A percentile compares a stretch with the other conserved stretches of the same genome.
These are phyloP conservation scores for Hymenoscyphus occultus DNA, from an alignment of 2,329 filamentous ascomycete species.

Conservation along the genomic window DNA sequence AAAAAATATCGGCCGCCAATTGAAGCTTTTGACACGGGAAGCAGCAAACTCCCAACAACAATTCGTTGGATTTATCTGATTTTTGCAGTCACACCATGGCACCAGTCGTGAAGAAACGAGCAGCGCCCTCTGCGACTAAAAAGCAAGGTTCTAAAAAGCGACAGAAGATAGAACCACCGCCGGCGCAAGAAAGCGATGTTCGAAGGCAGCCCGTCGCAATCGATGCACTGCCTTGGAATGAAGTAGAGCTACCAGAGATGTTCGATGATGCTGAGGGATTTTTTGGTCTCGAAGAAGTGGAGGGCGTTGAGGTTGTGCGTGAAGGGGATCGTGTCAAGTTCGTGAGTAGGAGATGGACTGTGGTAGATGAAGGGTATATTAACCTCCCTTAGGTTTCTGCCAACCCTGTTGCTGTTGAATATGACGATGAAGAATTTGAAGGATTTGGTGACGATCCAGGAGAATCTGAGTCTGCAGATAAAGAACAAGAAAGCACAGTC, in stretches of 20 bases:
- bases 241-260: constrained; percentile 67
- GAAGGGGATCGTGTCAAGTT: constrained; percentile 59
- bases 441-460: constrained; percentile 55
- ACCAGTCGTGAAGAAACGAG: constrained; percentile 32
- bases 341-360: constrained; percentile 38
- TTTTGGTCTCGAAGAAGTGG: constrained; percentile 85
- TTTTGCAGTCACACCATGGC: constrained; percentile 25
- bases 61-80: neutral
- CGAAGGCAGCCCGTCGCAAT: constrained; percentile 44
- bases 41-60: neutral
- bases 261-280: constrained; percentile 92
- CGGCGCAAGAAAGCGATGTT: constrained; percentile 10
- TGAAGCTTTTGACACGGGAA: neutral
- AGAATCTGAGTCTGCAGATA: constrained; percentile 35
- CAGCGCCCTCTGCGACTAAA: constrained; percentile 24
- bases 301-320: constrained; percentile 81
- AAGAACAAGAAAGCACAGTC: constrained; percentile 29
- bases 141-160: constrained; percentile 35
- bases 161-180: constrained; percentile 32
- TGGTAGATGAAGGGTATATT: neutral
- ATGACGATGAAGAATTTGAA: constrained; percentile 56
- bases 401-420: constrained; percentile 31
- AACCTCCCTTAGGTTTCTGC: constrained; percentile 28
- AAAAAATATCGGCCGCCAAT: constrained; percentile 6
- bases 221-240: constrained; percentile 54